A percentile compares a stretch with the other conserved stretches of the same genome.
These are phyloP conservation scores for Botryosphaeria dothidea DNA, from an alignment of 2,329 filamentous ascomycete species.

Conservation along the genomic window DNA sequence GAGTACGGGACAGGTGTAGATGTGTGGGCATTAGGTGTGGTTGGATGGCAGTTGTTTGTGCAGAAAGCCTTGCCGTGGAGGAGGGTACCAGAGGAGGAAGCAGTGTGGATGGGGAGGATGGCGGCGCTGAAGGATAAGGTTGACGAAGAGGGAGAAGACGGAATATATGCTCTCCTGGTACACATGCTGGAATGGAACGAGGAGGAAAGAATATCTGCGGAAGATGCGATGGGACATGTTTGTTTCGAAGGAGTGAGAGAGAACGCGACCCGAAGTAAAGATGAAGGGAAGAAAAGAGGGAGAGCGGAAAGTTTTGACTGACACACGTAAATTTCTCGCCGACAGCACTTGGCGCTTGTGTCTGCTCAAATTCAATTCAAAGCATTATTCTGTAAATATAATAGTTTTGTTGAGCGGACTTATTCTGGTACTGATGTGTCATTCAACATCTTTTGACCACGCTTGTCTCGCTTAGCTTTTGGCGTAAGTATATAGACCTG, in stretches of 20 bases:
- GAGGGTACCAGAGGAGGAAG: neutral
- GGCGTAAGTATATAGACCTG: too few relatives aligned
- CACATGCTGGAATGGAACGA: slow-evolving; percentile 1
- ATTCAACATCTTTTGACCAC: too few relatives aligned
- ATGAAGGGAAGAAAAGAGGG: neutral
- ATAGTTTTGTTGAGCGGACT: too few relatives aligned
- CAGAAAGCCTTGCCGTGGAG: neutral
- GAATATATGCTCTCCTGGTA: neutral
- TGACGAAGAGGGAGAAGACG: neutral
- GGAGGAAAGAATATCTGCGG: neutral
- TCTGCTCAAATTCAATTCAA: too few relatives aligned
- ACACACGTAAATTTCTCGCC: neutral
- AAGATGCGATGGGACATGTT: neutral
- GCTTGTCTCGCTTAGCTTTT: too few relatives aligned
- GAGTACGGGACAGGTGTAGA: neutral
- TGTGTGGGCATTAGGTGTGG: slow-evolving; percentile 1
- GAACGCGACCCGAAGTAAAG: neutral
- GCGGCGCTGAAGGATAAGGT: neutral
- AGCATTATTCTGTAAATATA: too few relatives aligned
- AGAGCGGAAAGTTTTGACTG: neutral
- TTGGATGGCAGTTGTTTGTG: slow-evolving; percentile 6
- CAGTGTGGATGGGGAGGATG: neutral
- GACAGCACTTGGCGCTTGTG: neutral
- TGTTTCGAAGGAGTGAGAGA: neutral
- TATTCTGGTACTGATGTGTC: too few relatives aligned